Evolutionary conservation across 2,329 filamentous ascomycete genomes (phyloP), one percentile per base, ranked within the genome.

Genomic region (Ophiostoma sp.): DNA sequence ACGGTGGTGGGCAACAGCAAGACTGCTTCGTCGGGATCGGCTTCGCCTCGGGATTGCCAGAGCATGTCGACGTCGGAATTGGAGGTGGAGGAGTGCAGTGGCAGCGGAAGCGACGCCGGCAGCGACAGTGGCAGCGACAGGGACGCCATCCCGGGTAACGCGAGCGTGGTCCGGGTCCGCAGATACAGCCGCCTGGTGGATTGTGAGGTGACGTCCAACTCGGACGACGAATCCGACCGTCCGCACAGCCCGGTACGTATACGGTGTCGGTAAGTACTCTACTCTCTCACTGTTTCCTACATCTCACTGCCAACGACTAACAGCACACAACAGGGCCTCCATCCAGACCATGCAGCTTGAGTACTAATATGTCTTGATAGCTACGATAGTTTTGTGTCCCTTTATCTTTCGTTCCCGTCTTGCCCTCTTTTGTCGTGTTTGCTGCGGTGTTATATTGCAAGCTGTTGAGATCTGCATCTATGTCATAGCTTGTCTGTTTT

Each of bases 81-180:
- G 11, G 71, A 71, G 57, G 67, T 74, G 3, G 68, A 70, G 15
- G 73, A 74, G 48, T 74, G 23, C 62, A 48, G 4, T 20, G 67
- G 67, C 23, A 67, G 66, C 3, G 33, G 66, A 7, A 62, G 60
- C 3, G 39, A 52, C 62, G 8, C 6, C 3, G 62, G 62, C 54
- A 35, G 31, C 39, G 31, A 35, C 8, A 62, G 35, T 4, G 68
- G 64, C 8, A 41, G 31, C 36, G 70, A 68, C 23, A 60, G 17
- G 6, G 48, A 23, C 17, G 35, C 36, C 20, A 67, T 64, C 20
- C 33, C 17, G 7, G 4, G 35, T 13, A 13, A 15, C 62, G 60
- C 36, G 33, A 57, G 35, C 48, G 67, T 27, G 39, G 52, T 31
- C 33, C 15, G 20, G 17, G 36, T 35, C 10, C 52, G 31, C 3